A percentile compares a stretch with the other conserved stretches of the same genome.
These are phyloP conservation scores for Babesia divergens DNA, from an alignment of 169 alveolate species.

Conservation along the genomic window DNA sequence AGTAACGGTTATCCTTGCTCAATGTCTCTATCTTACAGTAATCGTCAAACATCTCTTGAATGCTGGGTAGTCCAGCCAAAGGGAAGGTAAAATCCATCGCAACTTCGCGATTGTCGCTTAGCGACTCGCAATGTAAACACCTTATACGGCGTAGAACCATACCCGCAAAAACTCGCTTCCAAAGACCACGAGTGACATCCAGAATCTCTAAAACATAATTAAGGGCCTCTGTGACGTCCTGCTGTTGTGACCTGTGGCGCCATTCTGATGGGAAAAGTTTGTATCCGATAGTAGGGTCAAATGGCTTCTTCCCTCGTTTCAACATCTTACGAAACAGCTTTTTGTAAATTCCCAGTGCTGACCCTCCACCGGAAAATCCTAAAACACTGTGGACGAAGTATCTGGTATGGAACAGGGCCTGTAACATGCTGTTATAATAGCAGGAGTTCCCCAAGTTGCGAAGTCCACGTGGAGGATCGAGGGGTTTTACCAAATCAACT, in stretches of 20 bases:
- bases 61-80: constrained; percentile 48
- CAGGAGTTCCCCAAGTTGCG: constrained; percentile 93
- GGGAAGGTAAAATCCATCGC: constrained; percentile 73
- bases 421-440: constrained; percentile 91
- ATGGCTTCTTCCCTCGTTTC: constrained; percentile 52
- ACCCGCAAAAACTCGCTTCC: constrained; percentile 76
- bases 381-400: constrained; percentile 61
- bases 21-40: constrained; percentile 70
- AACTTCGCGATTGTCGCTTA: constrained; percentile 69
- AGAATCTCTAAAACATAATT: constrained; percentile 66
- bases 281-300: constrained; percentile 57
- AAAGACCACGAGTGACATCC: constrained; percentile 67
- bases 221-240: constrained; percentile 76
- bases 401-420: constrained; percentile 90
- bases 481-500: not conserved
- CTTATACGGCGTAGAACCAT: constrained; percentile 69
- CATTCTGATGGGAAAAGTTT: constrained; percentile 62
- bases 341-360: not conserved
- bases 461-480: constrained; percentile 76
- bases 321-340: constrained; percentile 60
- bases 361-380: not conserved
- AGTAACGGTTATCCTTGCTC: constrained; percentile 72
- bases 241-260: constrained; percentile 68
- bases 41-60: constrained; percentile 73
- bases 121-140: constrained; percentile 66